A percentile compares a stretch with the other conserved stretches of the same genome.
These are phyloP conservation scores for carrot (Daucus carota) DNA, from an alignment of 129 eudicot genomes.

Conservation along the genomic window DH1_v3.0 NC_030381.2:51834501-51835000, in stretches of 20 bases:
- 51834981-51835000: not conserved
- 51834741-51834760: not conserved
- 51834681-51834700: not conserved
- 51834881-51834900: not conserved
- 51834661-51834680: too few relatives aligned
- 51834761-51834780: not conserved
- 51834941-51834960: not conserved
- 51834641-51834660: too few relatives aligned
- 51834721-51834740: not conserved
- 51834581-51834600: too few relatives aligned
- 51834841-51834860: not conserved
- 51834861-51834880: not conserved
- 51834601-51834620: too few relatives aligned
- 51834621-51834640: too few relatives aligned
- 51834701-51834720: not conserved
- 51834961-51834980: not conserved
- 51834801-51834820: not conserved
- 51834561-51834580: too few relatives aligned
- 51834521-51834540: too few relatives aligned
- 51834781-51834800: not conserved
- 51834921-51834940: not conserved
- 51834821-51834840: not conserved
- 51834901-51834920: not conserved
- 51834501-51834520: too few relatives aligned
- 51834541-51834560: too few relatives aligned